These are phyloP conservation scores for Solanum hybrid DNA, from an alignment of 305 asterid genomes.

Conservation along the genomic window DNA sequence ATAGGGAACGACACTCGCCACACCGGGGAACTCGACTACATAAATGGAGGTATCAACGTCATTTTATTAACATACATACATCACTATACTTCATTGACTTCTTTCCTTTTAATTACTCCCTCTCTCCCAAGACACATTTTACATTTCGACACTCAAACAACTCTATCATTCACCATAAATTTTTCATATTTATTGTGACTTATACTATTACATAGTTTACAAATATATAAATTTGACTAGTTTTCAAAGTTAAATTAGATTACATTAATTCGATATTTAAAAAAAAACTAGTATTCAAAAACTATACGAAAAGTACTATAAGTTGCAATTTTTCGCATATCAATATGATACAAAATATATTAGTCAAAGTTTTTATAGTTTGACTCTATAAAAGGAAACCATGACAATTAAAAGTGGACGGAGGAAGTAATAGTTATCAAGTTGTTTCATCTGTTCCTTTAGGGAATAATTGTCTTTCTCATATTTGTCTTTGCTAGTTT, in stretches of 20 bases:
- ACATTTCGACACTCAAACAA: neutral
- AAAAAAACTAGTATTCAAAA: no score
- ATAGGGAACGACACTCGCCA: slow-evolving; percentile 45
- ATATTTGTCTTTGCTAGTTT: neutral
- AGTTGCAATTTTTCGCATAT: neutral
- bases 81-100: neutral
- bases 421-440: neutral
- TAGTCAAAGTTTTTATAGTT: no score
- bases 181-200: neutral
- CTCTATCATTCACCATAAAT: neutral
- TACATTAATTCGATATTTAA: neutral
- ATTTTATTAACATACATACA: neutral
- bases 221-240: neutral
- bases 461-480: neutral
- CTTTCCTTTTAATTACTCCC: neutral
- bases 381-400: neutral
- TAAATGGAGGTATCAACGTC: slow-evolving; percentile 67
- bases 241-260: no score
- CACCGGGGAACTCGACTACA: slow-evolving; percentile 88
- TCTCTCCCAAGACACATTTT: neutral
- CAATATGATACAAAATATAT: no score
- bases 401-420: neutral
- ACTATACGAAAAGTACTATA: no score
- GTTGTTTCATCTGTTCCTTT: neutral
- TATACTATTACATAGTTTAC: neutral